These are phyloP conservation scores for Phytophthora cactorum DNA, from an alignment of 352 stramenopile genomes.

Conservation along the genomic window DNA sequence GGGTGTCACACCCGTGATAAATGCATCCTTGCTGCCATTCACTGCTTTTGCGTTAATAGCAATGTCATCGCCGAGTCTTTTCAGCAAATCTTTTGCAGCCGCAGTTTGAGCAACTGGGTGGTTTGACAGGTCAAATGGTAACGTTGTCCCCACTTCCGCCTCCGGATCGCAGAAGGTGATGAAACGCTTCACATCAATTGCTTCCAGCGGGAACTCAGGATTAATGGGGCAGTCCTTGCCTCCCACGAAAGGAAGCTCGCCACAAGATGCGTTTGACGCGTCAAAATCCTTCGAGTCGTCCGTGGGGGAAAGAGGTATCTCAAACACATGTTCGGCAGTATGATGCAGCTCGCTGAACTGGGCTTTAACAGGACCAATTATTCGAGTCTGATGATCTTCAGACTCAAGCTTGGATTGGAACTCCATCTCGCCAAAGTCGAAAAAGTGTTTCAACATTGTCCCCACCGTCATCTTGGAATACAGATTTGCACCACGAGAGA, in stretches of 20 bases:
- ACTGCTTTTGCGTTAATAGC: conserved; percentile 77
- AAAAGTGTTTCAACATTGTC: conserved; percentile 85
- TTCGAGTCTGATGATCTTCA: conserved; percentile 51
- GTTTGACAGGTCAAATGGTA: conserved; percentile 94
- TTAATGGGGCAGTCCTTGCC: conserved; percentile 48
- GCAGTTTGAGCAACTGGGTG: conserved; percentile 92
- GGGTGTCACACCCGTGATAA: conserved; percentile 67
- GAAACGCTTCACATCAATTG: conserved; percentile 71
- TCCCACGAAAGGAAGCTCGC: conserved; percentile 47
- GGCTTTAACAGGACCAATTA: conserved; percentile 64
- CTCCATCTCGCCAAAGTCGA: conserved; percentile 75
- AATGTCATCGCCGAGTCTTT: conserved; percentile 93
- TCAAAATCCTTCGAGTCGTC: conserved; percentile 45
- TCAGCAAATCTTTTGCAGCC: conserved; percentile 94
- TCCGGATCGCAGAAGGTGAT: conserved; percentile 82
- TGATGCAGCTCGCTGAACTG: conserved; percentile 73
- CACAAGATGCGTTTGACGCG: conserved; percentile 85
- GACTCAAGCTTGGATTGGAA: conserved; percentile 69
- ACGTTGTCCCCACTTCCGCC: conserved; percentile 36
- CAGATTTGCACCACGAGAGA: conserved; percentile 80
- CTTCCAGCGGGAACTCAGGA: conserved; percentile 75
- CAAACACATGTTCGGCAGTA: conserved; percentile 39
- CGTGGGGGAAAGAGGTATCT: conserved; percentile 25
- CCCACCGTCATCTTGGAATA: conserved; percentile 84
- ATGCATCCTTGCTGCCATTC: conserved; percentile 81